Evolutionary conservation across 257 asterid genomes (phyloP), one percentile per base, ranked within the genome.

Genomic region (Penstemon barbatus): DNA sequence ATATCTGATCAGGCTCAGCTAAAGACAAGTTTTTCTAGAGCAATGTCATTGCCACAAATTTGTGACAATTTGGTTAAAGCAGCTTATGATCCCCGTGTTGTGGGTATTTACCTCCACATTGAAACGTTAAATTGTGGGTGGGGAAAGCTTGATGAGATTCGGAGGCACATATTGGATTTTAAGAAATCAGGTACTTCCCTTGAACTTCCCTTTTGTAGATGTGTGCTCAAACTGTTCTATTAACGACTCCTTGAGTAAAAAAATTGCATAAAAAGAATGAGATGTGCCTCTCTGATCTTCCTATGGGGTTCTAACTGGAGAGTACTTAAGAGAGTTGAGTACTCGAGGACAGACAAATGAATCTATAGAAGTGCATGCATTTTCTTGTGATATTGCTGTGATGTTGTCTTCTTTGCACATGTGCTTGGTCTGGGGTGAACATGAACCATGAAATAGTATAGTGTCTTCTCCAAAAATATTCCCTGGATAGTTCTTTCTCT

Each of bases 1-100:
- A 78, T 88, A 75, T 72, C 96, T 69, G 96, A 88, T 76, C 96
- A 88, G 91, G 96, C 84, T 76, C 96, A 88, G 91, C 78, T 86
- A 70, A 80, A 79, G 83, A 81, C 83, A 70, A 78, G 85, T 76
- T 88, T 84, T 75, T 77, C 90, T 63, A 81, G 83, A 72, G 84
- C 85, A 71, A 63, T 84, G 55, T 88, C 91, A 13, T 80, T 88
- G 68, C 96, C 93, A 72, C 93, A 86, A 72, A 76, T 88, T 66
- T 86, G 96, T 57, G 84, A 79, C 71, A 88, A 82, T 75, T 83
- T 88, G 5, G 74, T 76, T 55, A 88, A 88, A 69, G 96, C 96
- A 5, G 91, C 96, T 48, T 82, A 88, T 56, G 96, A 88, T 84
- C 96, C 93, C 71, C 92, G 96, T 45, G 78, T 88, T 40, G 75